Base-by-base conservation (phyloP, 768 basidiomycete species). In the Lactifluus subvellereus region DNA sequence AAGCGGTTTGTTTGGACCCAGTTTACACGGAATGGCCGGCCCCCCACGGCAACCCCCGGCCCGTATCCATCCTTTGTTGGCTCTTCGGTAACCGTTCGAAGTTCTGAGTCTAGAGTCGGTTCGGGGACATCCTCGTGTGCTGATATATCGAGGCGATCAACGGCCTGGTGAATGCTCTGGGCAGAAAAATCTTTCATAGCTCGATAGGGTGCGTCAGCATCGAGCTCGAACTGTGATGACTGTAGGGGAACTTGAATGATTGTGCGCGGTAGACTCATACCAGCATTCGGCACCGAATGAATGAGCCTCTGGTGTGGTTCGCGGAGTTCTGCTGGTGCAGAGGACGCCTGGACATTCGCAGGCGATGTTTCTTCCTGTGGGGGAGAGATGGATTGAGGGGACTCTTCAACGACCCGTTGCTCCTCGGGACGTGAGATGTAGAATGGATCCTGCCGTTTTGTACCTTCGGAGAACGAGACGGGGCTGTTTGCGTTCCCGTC, bases 1-100 rank as follows among this genome's bases (percentile, higher is more conserved):
- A 98, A 72, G 2, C 80, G 79, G 13, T 82, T 76, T 0, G 84
- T 89, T 67, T 80, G 82, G 50, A 94, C 66, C 95, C 95, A 97
- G 67, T 94, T 81, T 30, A 97, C 76, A 63, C 80, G 80, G 80
- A 98, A 97, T 4, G 88, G 79, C 56, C 86, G 82, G 14, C 90
- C 91, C 91, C 90, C 74, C 18, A 27, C 22, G 8, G 62, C 66
- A 7, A 66, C 70, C 13, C 53, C 66, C n/a, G 38, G 53, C n/a
- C 65, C 69, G 32, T 55, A 59, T 50, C 73, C 71, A 32, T 76
- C 74, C 42, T 58, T 62, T 14, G 71, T 71, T 6, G 69, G 64
- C 32, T 68, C 62, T 52, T 67, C 50, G 16, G 42, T 42, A 16
- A 33, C 33, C 42, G 51, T 11, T 59, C 56, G 54, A 48, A 43